Base-by-base conservation (phyloP, 495 filamentous ascomycete species). In the Talaromyces trachyspermus region DNA sequence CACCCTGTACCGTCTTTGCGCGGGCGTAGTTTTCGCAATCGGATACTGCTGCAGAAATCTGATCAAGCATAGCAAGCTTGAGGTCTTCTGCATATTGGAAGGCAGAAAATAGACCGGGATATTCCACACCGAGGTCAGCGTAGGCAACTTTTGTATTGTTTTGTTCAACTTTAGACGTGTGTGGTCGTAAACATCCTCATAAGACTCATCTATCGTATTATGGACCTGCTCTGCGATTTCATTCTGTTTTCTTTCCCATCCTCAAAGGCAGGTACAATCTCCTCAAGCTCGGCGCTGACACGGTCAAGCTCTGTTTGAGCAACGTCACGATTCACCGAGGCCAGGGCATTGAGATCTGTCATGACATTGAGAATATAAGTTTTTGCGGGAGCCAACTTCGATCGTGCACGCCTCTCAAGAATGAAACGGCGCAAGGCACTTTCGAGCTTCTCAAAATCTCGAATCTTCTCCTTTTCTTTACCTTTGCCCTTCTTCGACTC, bases 281-380 rank as follows among this genome's bases (percentile, higher is more conserved):
- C 82, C 26, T 80, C 72, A 23, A 97, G 68, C 51, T 95, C 89
- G 54, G 78, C 77, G 3, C 75, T 80, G 7, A 97, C 87, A 33
- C 89, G 80, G 49, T 95, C 84, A 14, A 96, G 74, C 62, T 97
- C 94, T 5, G 83, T 74, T 52, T 90, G 79, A 17, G 88, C 89
- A 20, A 95, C 80, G 48, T 95, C 89, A 29, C 79, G 72, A 64
- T 98, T 98, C 56, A 96, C 88, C 0, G 77, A 78, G 2, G 91
- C 91, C 30, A 98, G 71, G 7, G 78, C 79, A 50, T 87, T 76
- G 14, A 98, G 64, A 60, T 97, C 92, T 40, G 84, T 79, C 35
- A 98, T 75, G 32, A 97, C 78, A 60, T 98, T 97, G 53, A 90
- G 72, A n/a, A 98, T 81, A 56, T 97, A 98, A 4, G 90, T 96